These are phyloP conservation scores for Endoconidiophora laricicola DNA, from an alignment of 2,329 filamentous ascomycete species.

Conservation along the genomic window DNA sequence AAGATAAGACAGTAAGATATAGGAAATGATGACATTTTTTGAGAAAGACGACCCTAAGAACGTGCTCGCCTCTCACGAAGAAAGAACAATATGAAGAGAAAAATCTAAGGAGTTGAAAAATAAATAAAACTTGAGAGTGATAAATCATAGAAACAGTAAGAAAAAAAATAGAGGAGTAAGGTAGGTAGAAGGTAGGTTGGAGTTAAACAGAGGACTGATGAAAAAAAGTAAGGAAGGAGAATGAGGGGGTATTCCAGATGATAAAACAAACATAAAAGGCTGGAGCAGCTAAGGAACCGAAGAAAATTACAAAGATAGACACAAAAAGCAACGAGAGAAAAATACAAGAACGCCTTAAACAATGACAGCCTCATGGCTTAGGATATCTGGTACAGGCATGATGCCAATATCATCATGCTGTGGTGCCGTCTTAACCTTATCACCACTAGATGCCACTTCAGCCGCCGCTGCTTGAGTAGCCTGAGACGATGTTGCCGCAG, in stretches of 20 bases:
- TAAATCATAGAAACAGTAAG: too few species aligned
- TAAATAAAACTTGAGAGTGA: too few species aligned
- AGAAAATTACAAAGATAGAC: too few species aligned
- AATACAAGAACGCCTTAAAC: neutral
- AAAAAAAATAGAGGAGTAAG: neutral
- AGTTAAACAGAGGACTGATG: neutral
- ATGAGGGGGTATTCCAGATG: constrained; percentile 8
- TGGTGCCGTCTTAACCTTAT: neutral
- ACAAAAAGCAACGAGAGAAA: neutral
- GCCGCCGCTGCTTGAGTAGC: constrained; percentile 3
- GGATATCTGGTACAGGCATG: neutral
- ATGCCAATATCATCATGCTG: neutral
- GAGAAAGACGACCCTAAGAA: too few species aligned
- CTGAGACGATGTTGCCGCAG: constrained; percentile 7
- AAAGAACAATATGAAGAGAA: neutral
- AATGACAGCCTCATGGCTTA: neutral
- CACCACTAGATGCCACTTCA: neutral
- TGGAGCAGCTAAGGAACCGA: neutral
- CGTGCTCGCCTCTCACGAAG: neutral
- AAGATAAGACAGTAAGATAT: too few species aligned
- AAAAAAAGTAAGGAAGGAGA: neutral
- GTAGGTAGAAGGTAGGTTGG: neutral
- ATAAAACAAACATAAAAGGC: constrained; percentile 3
- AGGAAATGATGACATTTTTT: too few species aligned
- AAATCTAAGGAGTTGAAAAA: neutral